Evolutionary conservation across 2,329 filamentous ascomycete species (phyloP).

Genomic region (Hysterium pulicare): DNA sequence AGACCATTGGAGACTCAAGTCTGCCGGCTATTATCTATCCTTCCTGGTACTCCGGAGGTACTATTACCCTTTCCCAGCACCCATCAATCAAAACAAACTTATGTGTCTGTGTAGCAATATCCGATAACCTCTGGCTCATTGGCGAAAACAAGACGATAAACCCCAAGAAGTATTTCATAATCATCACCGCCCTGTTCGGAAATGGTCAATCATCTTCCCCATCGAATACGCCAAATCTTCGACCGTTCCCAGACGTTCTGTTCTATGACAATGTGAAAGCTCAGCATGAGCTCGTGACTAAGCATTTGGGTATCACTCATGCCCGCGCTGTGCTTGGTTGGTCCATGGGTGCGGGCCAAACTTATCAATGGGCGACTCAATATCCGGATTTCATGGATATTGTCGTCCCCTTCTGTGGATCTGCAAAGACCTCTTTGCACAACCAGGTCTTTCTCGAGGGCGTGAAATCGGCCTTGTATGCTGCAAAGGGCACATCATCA

Average conservation of each 20-base stretch:
- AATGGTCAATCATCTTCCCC: slow-evolving; percentile 67
- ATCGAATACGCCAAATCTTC: slow-evolving; percentile 55
- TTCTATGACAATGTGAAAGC: slow-evolving; percentile 69
- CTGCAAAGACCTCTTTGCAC: slow-evolving; percentile 61
- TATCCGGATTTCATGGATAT: slow-evolving; percentile 65
- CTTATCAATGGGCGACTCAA: slow-evolving; percentile 62
- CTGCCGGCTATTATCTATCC: slow-evolving; percentile 71
- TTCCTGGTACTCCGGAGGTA: slow-evolving; percentile 68
- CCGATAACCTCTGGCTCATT: slow-evolving; percentile 72
- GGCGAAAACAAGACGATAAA: slow-evolving; percentile 62
- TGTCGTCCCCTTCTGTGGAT: slow-evolving; percentile 63
- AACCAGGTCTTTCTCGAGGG: slow-evolving; percentile 68
- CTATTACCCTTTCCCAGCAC: slow-evolving; percentile 15
- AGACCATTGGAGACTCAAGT: slow-evolving; percentile 64
- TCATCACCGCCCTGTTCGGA: slow-evolving; percentile 66
- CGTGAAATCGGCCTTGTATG: slow-evolving; percentile 58
- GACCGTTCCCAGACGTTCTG: slow-evolving; percentile 59
- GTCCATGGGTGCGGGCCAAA: slow-evolving; percentile 68
- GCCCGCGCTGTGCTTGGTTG: slow-evolving; percentile 63
- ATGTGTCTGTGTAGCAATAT: slow-evolving; percentile 47
- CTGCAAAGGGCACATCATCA: slow-evolving; percentile 53
- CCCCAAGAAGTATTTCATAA: slow-evolving; percentile 64
- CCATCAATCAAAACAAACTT: slow-evolving; percentile 3
- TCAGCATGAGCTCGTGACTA: slow-evolving; percentile 63
- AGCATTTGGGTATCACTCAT: slow-evolving; percentile 59